Base-by-base conservation (phyloP, 2,329 filamentous ascomycete species). In the Boeremia lycopersici region DNA sequence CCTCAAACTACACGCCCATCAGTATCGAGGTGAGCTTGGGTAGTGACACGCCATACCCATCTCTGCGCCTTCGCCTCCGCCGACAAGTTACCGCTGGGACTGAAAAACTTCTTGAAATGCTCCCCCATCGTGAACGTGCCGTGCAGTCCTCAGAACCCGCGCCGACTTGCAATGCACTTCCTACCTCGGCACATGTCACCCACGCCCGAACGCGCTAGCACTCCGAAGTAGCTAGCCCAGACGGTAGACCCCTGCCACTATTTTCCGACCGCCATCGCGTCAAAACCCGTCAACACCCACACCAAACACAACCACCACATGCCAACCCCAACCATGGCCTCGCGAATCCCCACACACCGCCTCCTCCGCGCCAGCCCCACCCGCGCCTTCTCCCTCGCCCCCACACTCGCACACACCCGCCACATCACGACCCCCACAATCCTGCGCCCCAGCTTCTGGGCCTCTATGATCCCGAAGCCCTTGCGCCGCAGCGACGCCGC, bases 361-460 rank as follows among this genome's bases (percentile, higher is more conserved):
- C 59, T 74, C 17, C 67, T 73, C 9, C 67, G 68, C 53, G 48
- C 59, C 19, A 54, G 25, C 33, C 56, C 23, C 19, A 53, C 35
- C 59, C 66, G 63, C 50, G 56, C 50, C 45, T 63, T 69, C 57
- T 55, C 69, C 8, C 52, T 68, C 52, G 54, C 63, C 7, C 48
- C 49, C 15, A 42, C 55, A 1, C 58, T 56, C 29, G 38, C 56
- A 3, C 67, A 66, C 15, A 23, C 57, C 2, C 65, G 65, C 25
- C 63, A 56, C 57, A 47, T 70, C 25, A 69, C 67, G 11, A 60
- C 74, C 11, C 75, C 75, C 1, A 73, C 73, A 38, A 64, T 77
- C 23, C 56, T 71, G 1, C 71, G 71, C 48, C 73, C 74, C 44
- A 69, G 62, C 26, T 71, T 76, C 60, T 77, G 75, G 75, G 53